phyloP scores from a whole-genome alignment of 2,329 filamentous ascomycete species.

The Colletotrichum sp. region DNA sequence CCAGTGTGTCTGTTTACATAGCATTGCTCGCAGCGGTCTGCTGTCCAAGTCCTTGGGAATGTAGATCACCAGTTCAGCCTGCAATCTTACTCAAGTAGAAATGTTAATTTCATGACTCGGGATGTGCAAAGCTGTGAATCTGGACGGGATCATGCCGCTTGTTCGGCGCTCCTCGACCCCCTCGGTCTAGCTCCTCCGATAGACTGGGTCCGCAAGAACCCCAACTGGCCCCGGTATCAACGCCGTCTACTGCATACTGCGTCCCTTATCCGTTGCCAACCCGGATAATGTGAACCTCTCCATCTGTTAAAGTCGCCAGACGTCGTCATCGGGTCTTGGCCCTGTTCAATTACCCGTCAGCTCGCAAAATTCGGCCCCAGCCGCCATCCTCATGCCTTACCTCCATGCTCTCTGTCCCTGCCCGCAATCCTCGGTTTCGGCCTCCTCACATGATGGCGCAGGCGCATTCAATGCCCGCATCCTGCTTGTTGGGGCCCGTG shows the following conservation, averaged over 20 bases:
- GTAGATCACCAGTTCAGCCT: neutral
- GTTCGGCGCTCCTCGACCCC: neutral
- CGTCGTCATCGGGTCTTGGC: neutral
- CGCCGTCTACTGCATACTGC: neutral
- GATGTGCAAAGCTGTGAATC: neutral
- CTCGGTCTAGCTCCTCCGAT: neutral
- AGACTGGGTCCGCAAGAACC: neutral
- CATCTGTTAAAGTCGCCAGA: neutral
- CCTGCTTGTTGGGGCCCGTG: slow-evolving; percentile 42
- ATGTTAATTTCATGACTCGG: neutral
- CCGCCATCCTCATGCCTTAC: neutral
- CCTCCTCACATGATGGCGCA: slow-evolving; percentile 42
- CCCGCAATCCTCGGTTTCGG: neutral
- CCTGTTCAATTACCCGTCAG: neutral
- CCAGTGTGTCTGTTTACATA: neutral
- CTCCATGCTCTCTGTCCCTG: neutral
- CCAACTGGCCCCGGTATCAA: neutral
- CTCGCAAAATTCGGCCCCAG: neutral
- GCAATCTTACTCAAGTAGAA: neutral
- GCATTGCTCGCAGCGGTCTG: neutral
- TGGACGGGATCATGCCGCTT: neutral
- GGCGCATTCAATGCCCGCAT: slow-evolving; percentile 40
- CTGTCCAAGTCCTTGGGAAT: neutral
- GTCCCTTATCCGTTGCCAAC: neutral
- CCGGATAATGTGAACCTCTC: neutral